Conservation (phyloP, 2,329 filamentous ascomycete genomes). For the Exophiala bonariae region DNA sequence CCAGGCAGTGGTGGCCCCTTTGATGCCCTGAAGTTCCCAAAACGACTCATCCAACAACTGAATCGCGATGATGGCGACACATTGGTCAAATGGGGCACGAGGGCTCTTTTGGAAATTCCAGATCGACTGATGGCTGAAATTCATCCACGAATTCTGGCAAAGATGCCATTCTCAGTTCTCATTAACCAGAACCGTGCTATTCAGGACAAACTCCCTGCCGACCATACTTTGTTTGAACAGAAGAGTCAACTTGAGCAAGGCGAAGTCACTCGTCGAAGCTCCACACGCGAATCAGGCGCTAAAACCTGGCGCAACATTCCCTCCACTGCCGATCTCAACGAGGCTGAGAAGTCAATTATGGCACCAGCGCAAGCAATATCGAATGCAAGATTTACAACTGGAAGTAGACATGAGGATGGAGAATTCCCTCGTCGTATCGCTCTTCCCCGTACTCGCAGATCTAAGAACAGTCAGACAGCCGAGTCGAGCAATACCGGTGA, state of each 20-base stretch:
- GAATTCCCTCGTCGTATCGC: too few relatives aligned
- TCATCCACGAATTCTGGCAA: conserved; percentile 6
- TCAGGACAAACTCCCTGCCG: conserved; percentile 2
- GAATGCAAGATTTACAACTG: too few relatives aligned
- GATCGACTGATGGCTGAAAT: conserved; percentile 1
- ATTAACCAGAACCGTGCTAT: conserved; percentile 2
- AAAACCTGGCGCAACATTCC: too few relatives aligned
- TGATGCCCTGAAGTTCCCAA: conserved; percentile 18
- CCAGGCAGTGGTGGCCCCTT: conserved; percentile 14
- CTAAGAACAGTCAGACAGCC: too few relatives aligned
- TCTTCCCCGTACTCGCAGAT: too few relatives aligned
- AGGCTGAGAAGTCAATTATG: too few relatives aligned
- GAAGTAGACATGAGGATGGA: too few relatives aligned
- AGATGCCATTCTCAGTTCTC: conserved; percentile 12
- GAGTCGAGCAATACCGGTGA: too few relatives aligned
- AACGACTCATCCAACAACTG: conserved; percentile 15
- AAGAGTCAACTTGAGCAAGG: too few relatives aligned
- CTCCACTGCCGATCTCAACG: too few relatives aligned
- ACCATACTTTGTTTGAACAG: conserved; percentile 4
- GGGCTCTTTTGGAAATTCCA: conserved; percentile 10
- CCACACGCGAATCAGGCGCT: too few relatives aligned
- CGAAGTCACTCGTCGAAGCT: too few relatives aligned
- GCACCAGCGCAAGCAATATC: not conserved
- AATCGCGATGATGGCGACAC: conserved; percentile 5
- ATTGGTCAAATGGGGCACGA: conserved; percentile 6